Base-by-base conservation (phyloP, 306 rosid species). In the Albizia julibrissin region DNA sequence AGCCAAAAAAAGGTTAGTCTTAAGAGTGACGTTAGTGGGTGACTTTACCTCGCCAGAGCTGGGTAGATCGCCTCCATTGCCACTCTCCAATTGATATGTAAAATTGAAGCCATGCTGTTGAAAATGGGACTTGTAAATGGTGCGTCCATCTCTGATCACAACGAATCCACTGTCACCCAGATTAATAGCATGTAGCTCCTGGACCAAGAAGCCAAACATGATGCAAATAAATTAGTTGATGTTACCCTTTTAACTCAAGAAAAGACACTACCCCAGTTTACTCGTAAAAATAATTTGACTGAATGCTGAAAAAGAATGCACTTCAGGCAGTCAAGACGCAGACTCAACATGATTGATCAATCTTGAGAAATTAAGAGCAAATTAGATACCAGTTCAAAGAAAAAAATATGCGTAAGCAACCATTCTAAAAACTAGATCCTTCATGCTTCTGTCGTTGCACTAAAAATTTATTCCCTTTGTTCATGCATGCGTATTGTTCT, bases 161-260 rank as follows among this genome's bases (percentile, higher is more conserved):
- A 91, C 72, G 84, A 96, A 96, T 75, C 99, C 99, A 79, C 97
- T 91, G 87, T 96, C 99, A 47, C 99, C 97, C 42, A 96, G 89
- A 86, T 93, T 93, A 76, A 96, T 91, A 82, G 98, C 93, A 77
- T 85, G 94, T 56, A 96, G 88, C 62, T 90, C 98, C 99, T 96
- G 84, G 50, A 79, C 81, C 81, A 84, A 69, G 79, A 87, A 77
- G 77, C 69, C 75, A 67, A 77, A 70, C 27, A 54, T 11, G 29
- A 58, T 14, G 27, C 52, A 75, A 37, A 74, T 27, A 78, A 12
- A 50, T 82, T 15, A 44, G 64, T 24, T 62, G 67, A 64, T 39
- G 6, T 69, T 52, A 79, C 72, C 54, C 61, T 81, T 66, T 66
- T 7, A 31, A 77, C 62, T 68, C 11, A 75, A 81, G 31, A 59